These are phyloP conservation scores for Backusella mclennaniae DNA, from an alignment of 192 early-diverging fungal species.

Conservation along the genomic window DNA sequence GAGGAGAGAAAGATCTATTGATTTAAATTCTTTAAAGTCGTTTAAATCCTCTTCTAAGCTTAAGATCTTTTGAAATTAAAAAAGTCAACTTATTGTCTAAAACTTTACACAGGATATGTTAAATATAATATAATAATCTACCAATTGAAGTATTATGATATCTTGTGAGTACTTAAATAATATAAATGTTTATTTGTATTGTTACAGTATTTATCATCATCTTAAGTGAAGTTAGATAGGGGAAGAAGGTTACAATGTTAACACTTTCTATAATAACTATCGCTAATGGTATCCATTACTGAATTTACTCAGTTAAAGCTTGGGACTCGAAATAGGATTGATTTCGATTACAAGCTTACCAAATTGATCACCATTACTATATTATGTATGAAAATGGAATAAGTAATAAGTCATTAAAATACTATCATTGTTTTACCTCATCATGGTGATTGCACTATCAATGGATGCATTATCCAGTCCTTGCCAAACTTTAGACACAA, in stretches of 20 bases:
- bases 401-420: neutral
- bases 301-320: neutral
- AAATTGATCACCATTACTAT: slow-evolving; percentile 36
- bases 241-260: neutral
- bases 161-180: too few species aligned
- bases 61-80: too few species aligned
- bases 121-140: too few species aligned
- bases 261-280: neutral
- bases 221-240: neutral
- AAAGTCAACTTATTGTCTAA: too few species aligned
- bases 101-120: too few species aligned
- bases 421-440: slow-evolving; percentile 25
- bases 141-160: too few species aligned
- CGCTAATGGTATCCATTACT: neutral
- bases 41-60: too few species aligned
- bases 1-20: too few species aligned
- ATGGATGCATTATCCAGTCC: slow-evolving; percentile 37
- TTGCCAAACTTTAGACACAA: slow-evolving; percentile 53
- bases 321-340: slow-evolving; percentile 1
- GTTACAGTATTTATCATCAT: too few species aligned
- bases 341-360: slow-evolving; percentile 38
- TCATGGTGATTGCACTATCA: slow-evolving; percentile 23
- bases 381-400: neutral
- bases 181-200: too few species aligned
- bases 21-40: too few species aligned